A percentile compares a stretch with the other conserved stretches of the same genome.
Evolutionary conservation across 2,329 filamentous ascomycete genomes (phyloP).

Genomic region (Cladosporium velox): DNA sequence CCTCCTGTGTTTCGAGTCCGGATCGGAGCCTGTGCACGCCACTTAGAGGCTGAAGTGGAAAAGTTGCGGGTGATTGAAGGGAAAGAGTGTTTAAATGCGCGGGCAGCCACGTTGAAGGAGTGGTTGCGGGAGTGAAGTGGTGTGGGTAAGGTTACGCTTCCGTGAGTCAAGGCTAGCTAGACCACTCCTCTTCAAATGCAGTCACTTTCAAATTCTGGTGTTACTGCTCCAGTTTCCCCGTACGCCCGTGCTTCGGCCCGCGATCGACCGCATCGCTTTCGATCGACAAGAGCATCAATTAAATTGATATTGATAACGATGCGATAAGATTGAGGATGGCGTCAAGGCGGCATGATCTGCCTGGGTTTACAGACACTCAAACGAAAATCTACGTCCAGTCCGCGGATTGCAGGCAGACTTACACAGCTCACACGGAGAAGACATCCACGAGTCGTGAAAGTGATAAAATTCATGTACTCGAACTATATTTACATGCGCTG

Average conservation of each 20-base stretch:
- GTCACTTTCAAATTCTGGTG: slow-evolving; percentile 15
- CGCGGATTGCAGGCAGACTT: background rate
- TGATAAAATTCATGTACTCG: background rate
- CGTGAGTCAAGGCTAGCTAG: slow-evolving; percentile 14
- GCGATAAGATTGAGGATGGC: background rate
- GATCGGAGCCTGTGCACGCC: slow-evolving; percentile 31
- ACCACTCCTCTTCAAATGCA: slow-evolving; percentile 6
- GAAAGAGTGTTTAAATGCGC: slow-evolving; percentile 14
- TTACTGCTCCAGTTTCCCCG: slow-evolving; percentile 11
- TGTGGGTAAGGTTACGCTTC: slow-evolving; percentile 7
- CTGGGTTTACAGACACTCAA: background rate
- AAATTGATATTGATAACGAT: background rate
- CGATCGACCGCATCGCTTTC: slow-evolving; percentile 3
- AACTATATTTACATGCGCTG: slow-evolving; percentile 12
- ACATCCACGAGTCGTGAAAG: background rate
- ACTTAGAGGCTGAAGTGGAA: slow-evolving; percentile 22
- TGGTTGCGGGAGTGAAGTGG: slow-evolving; percentile 5
- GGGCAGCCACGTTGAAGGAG: slow-evolving; percentile 21
- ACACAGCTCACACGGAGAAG: background rate
- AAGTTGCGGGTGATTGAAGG: slow-evolving; percentile 21
- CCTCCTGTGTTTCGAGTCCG: slow-evolving; percentile 41
- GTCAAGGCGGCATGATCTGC: background rate
- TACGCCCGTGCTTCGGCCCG: slow-evolving; percentile 6
- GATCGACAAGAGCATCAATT: background rate
- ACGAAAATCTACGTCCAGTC: background rate